Percentiles rank a stretch among this genome's conserved stretches.
phyloP scores from a whole-genome alignment of 1,284 basidiomycete genomes.

The Wolfiporia cocos region DNA sequence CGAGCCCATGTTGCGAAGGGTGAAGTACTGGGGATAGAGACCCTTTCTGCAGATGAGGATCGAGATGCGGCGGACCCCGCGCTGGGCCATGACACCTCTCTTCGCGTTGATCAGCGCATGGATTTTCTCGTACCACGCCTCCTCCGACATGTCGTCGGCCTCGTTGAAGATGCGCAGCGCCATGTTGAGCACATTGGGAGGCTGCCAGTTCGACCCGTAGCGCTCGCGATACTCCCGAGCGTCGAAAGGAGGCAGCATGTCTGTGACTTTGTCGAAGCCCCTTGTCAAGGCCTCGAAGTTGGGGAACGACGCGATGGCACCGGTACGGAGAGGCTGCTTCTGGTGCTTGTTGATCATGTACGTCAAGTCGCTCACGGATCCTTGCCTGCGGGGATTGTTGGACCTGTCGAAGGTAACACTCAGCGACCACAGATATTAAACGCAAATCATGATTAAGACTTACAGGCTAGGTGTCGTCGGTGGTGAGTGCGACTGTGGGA shows the following conservation, averaged over 20 bases:
- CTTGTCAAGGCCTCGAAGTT: constrained; percentile 64
- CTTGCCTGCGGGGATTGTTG: constrained; percentile 51
- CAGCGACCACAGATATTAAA: constrained; percentile 14
- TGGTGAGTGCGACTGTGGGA: constrained; percentile 79
- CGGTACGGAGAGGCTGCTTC: constrained; percentile 82
- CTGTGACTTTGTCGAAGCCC: constrained; percentile 70
- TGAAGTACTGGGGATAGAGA: constrained; percentile 94
- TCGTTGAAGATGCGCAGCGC: constrained; percentile 82
- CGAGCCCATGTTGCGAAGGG: constrained; percentile 74
- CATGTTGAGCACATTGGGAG: constrained; percentile 92
- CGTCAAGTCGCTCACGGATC: constrained; percentile 89
- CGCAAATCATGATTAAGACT: constrained; percentile 25
- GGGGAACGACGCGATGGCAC: constrained; percentile 87
- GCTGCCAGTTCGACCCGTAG: constrained; percentile 66
- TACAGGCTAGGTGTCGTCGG: constrained; percentile 82
- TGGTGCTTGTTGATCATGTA: constrained; percentile 84
- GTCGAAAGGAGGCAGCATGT: constrained; percentile 70
- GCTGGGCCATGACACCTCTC: constrained; percentile 54
- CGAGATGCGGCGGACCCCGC: constrained; percentile 89
- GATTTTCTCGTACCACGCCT: constrained; percentile 74
- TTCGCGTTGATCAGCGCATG: constrained; percentile 72
- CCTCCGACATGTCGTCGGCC: constrained; percentile 73
- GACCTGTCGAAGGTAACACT: constrained; percentile 22
- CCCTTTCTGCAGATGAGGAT: constrained; percentile 89
- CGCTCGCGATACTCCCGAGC: constrained; percentile 65